Percentiles rank a stretch among this genome's conserved stretches.
Conservation (phyloP, 768 basidiomycete genomes). For the Phylloporus arenicola region DNA sequence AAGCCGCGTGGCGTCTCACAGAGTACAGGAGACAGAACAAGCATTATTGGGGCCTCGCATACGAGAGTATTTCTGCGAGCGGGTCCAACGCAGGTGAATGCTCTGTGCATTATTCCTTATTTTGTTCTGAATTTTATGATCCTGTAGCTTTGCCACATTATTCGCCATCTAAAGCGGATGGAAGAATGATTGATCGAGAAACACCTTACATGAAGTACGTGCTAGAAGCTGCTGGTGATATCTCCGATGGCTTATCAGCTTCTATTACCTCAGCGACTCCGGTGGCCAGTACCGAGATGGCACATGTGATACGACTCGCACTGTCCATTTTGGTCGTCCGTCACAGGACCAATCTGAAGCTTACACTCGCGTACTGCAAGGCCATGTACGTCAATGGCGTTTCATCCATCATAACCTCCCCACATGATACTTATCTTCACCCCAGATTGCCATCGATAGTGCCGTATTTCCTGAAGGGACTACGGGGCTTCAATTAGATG, state of each 20-base stretch:
- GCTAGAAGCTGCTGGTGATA: constrained; percentile 5
- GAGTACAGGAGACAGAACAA: constrained; percentile 68
- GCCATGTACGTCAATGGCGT: constrained; percentile 63
- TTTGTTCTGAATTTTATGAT: background rate
- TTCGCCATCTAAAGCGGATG: constrained; percentile 61
- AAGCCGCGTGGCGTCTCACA: constrained; percentile 79
- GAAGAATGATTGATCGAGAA: constrained; percentile 69
- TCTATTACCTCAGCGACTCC: constrained; percentile 60
- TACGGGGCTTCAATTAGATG: constrained; percentile 76
- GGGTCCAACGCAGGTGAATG: constrained; percentile 76
- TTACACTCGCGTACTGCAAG: constrained; percentile 92
- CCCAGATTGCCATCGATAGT: constrained; percentile 83
- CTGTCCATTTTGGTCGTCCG: constrained; percentile 83
- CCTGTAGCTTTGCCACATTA: constrained; percentile 84
- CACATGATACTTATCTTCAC: constrained; percentile 15
- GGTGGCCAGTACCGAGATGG: constrained; percentile 89
- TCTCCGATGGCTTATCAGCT: constrained; percentile 12
- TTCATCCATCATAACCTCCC: constrained; percentile 13
- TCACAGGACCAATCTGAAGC: constrained; percentile 84
- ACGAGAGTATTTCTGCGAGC: constrained; percentile 84
- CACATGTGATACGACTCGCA: constrained; percentile 81
- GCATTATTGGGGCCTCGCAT: constrained; percentile 79
- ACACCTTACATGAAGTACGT: constrained; percentile 87
- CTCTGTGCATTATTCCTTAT: background rate
- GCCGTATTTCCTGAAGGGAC: constrained; percentile 91